Evolutionary conservation across 768 basidiomycete genomes (phyloP).

Genomic region (Arthromyces matolae): DNA sequence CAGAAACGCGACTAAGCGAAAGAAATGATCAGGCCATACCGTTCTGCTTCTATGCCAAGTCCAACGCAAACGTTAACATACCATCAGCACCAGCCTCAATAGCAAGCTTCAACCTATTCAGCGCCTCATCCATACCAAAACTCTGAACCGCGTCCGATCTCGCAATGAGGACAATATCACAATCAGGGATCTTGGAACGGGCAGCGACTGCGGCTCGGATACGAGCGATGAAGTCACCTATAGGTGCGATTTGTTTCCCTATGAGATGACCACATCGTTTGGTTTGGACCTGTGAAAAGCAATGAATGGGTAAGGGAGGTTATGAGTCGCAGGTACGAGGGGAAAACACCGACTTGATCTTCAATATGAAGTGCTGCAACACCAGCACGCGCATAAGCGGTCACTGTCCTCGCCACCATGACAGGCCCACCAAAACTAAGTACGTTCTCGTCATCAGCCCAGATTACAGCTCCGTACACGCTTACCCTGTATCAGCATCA

Average conservation of each 20-base stretch:
- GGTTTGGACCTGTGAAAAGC: slow-evolving; percentile 30
- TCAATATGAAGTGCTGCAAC: slow-evolving; percentile 54
- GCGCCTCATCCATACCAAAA: slow-evolving; percentile 47
- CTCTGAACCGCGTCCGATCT: slow-evolving; percentile 52
- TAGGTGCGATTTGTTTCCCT: slow-evolving; percentile 50
- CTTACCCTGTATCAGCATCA: slow-evolving; percentile 53
- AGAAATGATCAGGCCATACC: background rate
- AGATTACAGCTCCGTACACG: background rate
- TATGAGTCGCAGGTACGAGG: no score
- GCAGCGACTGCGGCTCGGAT: slow-evolving; percentile 51
- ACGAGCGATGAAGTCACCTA: slow-evolving; percentile 46
- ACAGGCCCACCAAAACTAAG: slow-evolving; percentile 49
- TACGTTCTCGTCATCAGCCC: background rate
- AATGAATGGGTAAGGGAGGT: no score
- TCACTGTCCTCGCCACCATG: slow-evolving; percentile 52
- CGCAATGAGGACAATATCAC: slow-evolving; percentile 48
- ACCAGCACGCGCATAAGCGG: slow-evolving; percentile 45
- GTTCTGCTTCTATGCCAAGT: no score
- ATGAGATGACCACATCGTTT: slow-evolving; percentile 54
- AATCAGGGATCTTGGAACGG: slow-evolving; percentile 43
- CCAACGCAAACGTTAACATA: slow-evolving; percentile 19
- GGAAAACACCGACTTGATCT: slow-evolving; percentile 42
- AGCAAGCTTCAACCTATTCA: slow-evolving; percentile 43
- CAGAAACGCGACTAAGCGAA: slow-evolving; percentile 45
- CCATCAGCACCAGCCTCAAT: slow-evolving; percentile 42